phyloP scores from a whole-genome alignment of 345 rosid species.

The Turnera subulata region DNA sequence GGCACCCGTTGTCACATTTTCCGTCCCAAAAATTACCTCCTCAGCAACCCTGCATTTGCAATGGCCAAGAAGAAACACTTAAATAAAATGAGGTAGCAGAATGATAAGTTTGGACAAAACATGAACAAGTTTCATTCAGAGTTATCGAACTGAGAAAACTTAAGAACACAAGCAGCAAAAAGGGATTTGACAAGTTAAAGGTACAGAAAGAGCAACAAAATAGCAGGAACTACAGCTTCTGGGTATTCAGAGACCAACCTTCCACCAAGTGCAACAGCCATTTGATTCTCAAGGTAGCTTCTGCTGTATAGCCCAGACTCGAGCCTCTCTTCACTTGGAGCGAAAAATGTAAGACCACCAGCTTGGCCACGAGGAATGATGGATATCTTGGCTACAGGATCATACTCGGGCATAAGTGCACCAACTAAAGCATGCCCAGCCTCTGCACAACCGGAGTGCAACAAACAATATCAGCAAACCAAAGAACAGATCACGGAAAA shows the following conservation, averaged over 20 bases:
- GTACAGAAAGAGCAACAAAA: too few relatives aligned
- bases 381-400: conserved; percentile 93
- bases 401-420: conserved; percentile 96
- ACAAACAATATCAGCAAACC: conserved; percentile 3
- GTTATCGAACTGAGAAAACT: background rate
- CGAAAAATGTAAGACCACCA: conserved; percentile 93
- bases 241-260: conserved; percentile 61
- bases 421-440: conserved; percentile 99
- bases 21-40: conserved; percentile 85
- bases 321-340: conserved; percentile 95
- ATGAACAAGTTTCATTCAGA: background rate
- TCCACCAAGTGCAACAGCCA: conserved; percentile 99
- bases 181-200: background rate
- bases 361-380: conserved; percentile 98
- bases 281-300: conserved; percentile 96
- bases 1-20: conserved; percentile 98
- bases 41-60: conserved; percentile 67
- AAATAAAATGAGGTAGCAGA: background rate
- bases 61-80: conserved; percentile 3
- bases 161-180: background rate
- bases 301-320: conserved; percentile 96
- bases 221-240: too few relatives aligned
- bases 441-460: conserved; percentile 42
- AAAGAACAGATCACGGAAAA: background rate
- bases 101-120: background rate